Base-by-base conservation (phyloP, 306 rosid species). In the Alnus glutinosa region DNA sequence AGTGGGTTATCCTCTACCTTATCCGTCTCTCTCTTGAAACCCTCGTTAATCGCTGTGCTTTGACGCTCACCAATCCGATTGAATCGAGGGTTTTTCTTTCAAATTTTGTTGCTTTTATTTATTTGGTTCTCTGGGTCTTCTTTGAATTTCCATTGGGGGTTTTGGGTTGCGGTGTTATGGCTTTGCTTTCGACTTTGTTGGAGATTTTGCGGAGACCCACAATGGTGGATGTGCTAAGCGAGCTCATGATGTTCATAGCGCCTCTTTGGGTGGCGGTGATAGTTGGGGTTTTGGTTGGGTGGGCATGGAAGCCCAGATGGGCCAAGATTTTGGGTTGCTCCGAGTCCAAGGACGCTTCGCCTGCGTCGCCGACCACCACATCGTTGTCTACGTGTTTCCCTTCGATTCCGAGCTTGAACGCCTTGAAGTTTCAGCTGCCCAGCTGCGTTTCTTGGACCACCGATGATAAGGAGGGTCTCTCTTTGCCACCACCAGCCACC, bases 261-360 rank as follows among this genome's bases (percentile, higher is more conserved):
- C 95, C 98, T 18, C 76, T 95, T 0, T 95, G 99, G 98, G 73
- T 95, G 74, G 98, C 93, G 19, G 85, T 91, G 64, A 66, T 93
- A 51, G 78, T 90, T 28, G 98, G 99, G 1, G 97, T 95, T 58
- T 44, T 91, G 37, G 90, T 95, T 52, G 99, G 99, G 32, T 95
- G 99, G 99, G 84, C 88, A 1, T 93, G 99, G 99, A 90, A 84
- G n/a, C 99, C 99, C 13, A 89, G 87, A 79, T 95, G 99, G 99
- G 99, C 88, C 34, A 73, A 68, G 44, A 23, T 34, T 58, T 85
- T 81, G 78, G 83, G 86, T 72, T 77, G 75, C 55, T 74, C 82
- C 7, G 74, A 58, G 72, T 76, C 90, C 1, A 84, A 70, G 28
- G 82, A 78, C 4, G 14, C 86, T 74, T 77, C 80, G 37, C 61